Base-by-base conservation (phyloP, 1,284 basidiomycete genomes). In the Pseudomicrostroma phylloplanum region DNA sequence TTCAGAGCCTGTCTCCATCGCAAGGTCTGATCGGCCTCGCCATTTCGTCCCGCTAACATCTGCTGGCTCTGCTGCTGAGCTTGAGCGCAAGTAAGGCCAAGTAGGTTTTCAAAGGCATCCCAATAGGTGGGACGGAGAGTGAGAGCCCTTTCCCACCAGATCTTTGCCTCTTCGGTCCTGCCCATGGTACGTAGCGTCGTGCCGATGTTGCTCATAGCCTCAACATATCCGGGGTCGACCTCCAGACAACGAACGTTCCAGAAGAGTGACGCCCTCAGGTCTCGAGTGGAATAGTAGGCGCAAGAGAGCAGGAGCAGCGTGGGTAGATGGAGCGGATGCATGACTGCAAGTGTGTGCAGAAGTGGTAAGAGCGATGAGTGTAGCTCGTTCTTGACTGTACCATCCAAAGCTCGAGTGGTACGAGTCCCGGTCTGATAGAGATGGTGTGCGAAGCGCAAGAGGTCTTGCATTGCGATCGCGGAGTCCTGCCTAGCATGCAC, bases 141-240 rank as follows among this genome's bases (percentile, higher is more conserved):
- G 56, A 83, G 77, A 9, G 82, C 82, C 55, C 78, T 79, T 80
- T 80, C 80, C 82, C 82, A 83, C 82, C 82, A 83, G 26, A 66
- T 68, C 63, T 83, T 80, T 1, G 82, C 82, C 49, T 82, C 81
- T 6, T 68, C 60, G 62, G 73, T 74, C 8, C 74, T 70, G 57
- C 81, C 76, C 61, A 82, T 70, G 6, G 82, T 81, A 21, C 82
- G 80, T 57, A 83, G 72, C 6, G 83, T 82, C 8, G 83, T 83
- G 6, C 84, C 84, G 46, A 85, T 82, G 66, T 85, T 85, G 60
- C 80, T 80, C 82, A 84, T 83, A 8, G 82, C 82, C 70, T 84
- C 83, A 6, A 54, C 51, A 25, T 54, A 54, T 19, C 13, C 21
- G 23, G 51, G 78, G 57, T 83, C 79, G 56, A 76, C 71, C 43